Percentiles rank a stretch among this genome's conserved stretches.
phyloP scores from a whole-genome alignment of 2,329 filamentous ascomycete genomes.

The Pseudophaeomoniella oleicola region DNA sequence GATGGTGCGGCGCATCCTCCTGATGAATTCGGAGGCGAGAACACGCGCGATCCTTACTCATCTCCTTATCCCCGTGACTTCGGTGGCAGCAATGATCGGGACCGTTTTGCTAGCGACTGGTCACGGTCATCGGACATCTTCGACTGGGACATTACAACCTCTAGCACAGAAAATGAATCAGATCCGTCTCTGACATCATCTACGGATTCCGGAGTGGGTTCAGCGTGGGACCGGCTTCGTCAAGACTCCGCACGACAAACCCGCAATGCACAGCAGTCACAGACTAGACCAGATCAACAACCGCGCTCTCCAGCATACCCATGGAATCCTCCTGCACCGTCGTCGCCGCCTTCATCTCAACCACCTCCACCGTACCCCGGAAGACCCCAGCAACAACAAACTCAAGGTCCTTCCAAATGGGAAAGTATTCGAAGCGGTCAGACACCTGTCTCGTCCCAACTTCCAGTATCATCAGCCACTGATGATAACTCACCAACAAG shows the following conservation, averaged over 20 bases:
- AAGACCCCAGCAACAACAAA: too few species aligned
- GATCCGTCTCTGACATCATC: not conserved
- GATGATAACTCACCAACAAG: slow-evolving; percentile 1
- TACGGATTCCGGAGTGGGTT: not conserved
- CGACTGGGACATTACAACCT: not conserved
- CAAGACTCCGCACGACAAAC: not conserved
- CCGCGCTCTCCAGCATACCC: not conserved
- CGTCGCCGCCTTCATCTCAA: not conserved
- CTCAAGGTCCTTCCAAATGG: not conserved
- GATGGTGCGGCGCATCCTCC: not conserved
- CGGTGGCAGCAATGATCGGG: not conserved
- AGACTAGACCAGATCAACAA: not conserved
- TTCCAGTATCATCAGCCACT: not conserved
- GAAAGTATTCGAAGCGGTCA: not conserved
- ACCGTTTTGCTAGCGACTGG: not conserved
- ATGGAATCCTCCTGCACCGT: not conserved
- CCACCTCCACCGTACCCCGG: too few species aligned
- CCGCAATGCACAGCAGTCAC: not conserved
- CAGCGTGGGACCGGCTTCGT: not conserved
- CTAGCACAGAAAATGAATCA: not conserved
- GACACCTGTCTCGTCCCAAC: not conserved
- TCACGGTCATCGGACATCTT: not conserved
- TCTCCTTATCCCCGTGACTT: not conserved
- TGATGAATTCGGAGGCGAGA: not conserved
- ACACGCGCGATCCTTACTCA: not conserved